Evolutionary conservation across 73 alveolate species (phyloP), one percentile per base, ranked within the genome.

Genomic region (Blepharisma japonicum): DNA sequence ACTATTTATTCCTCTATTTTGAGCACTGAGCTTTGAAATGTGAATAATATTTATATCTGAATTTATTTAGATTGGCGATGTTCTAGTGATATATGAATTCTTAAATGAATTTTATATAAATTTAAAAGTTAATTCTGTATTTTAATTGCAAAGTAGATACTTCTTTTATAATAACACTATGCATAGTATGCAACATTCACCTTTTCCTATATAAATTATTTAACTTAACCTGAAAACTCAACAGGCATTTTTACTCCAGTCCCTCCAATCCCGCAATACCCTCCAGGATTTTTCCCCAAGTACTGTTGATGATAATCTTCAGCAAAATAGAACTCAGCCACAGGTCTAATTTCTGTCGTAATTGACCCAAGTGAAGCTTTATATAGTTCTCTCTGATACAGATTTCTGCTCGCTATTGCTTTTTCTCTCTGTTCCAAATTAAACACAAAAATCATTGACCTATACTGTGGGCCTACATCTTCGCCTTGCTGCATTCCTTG

Each of bases 401-500:
- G 5, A 61, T 14, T 61, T 39, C 74, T 61, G 74, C 74, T 61
- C 49, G 47, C 27, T 45, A 20, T 56, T 18, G 81, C 81, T 23
- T 21, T 20, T 45, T 77, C 67, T 46, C 68, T 14, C n/a, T 77
- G 82, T 38, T 66, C 84, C 39, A 6, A 8, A 25, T 23, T 21
- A 9, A 66, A 18, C 7, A 23, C 38, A 6, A 45, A 66, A 11
- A 77, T 7, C 14, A 53, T 54, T 6, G 78, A 45, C 7, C 93
- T 25, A 79, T 84, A 86, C 42, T 76, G 87, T n/a, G 91, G 72
- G 39, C 91, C 91, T 0, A 77, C 67, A 67, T 84, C 91, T 4
- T 56, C 78, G 45, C 83, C 91, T 70, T 86, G 89, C 70, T 89
- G 83, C 81, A 81, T 86, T 81, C 83, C 88, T 77, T 81, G 85